These are phyloP conservation scores for Hippophae rhamnoides DNA, from an alignment of 306 rosid genomes.

Conservation along the genomic window DNA sequence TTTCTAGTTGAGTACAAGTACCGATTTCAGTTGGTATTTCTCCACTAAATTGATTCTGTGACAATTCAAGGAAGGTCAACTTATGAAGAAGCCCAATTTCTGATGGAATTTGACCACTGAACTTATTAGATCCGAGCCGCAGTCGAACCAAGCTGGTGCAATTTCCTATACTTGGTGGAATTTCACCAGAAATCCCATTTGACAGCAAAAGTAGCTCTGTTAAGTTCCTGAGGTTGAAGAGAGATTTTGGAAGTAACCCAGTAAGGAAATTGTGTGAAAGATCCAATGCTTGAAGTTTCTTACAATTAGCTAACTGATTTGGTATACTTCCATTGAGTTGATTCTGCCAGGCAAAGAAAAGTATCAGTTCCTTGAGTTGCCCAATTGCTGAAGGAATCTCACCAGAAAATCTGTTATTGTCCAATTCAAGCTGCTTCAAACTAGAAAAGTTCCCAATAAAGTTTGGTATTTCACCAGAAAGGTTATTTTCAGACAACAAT, in stretches of 20 bases:
- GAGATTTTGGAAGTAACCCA: conserved; percentile 58
- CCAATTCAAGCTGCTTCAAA: conserved; percentile 78
- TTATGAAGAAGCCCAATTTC: conserved; percentile 52
- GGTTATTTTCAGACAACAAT: conserved; percentile 57
- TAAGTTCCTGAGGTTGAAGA: conserved; percentile 70
- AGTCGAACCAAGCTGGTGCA: conserved; percentile 65
- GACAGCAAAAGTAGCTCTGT: conserved; percentile 77
- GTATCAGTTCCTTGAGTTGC: conserved; percentile 56
- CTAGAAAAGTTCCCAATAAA: conserved; percentile 63
- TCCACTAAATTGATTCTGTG: conserved; percentile 56
- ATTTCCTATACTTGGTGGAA: conserved; percentile 69
- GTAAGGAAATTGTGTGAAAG: conserved; percentile 76
- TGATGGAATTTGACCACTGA: conserved; percentile 66
- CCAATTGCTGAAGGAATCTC: conserved; percentile 69
- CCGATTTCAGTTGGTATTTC: conserved; percentile 69
- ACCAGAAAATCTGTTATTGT: conserved; percentile 75
- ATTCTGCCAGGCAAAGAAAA: conserved; percentile 91
- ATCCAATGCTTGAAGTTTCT: conserved; percentile 84
- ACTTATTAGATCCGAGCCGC: conserved; percentile 74
- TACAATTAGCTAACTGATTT: conserved; percentile 53
- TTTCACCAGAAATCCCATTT: conserved; percentile 62
- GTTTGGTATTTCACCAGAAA: conserved; percentile 65
- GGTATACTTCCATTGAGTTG: conserved; percentile 74
- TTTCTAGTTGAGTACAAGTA: conserved; percentile 62
- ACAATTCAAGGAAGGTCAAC: conserved; percentile 73